Percentiles rank a stretch among this genome's conserved stretches.
phyloP scores from a whole-genome alignment of 2,329 filamentous ascomycete species.

The Diaporthe eres region DNA sequence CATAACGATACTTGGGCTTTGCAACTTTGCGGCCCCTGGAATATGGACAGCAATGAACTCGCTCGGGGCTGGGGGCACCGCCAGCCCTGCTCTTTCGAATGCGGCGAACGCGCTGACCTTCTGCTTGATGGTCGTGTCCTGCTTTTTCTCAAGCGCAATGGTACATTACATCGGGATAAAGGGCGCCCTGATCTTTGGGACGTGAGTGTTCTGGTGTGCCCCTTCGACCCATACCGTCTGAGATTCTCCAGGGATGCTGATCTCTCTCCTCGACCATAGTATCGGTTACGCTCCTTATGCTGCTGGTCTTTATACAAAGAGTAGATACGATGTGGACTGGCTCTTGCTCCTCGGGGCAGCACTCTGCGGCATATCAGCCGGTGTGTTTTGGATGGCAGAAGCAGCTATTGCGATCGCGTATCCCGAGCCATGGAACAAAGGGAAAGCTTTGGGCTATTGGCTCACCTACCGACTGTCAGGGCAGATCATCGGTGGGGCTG shows the following conservation, averaged over 20 bases:
- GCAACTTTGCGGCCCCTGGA: constrained; percentile 78
- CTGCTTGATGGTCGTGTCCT: constrained; percentile 59
- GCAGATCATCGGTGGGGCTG: constrained; percentile 76
- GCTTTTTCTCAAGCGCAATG: constrained; percentile 71
- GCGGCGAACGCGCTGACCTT: constrained; percentile 62
- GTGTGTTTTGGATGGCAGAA: constrained; percentile 83
- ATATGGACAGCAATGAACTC: constrained; percentile 65
- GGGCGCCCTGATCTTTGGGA: constrained; percentile 78
- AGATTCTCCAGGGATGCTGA: neutral
- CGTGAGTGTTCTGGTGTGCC: constrained; percentile 55
- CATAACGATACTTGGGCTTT: constrained; percentile 78
- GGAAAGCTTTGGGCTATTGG: constrained; percentile 78
- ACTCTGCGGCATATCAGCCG: constrained; percentile 78
- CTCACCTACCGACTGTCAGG: constrained; percentile 63
- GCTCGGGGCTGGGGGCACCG: constrained; percentile 58
- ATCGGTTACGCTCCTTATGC: constrained; percentile 80
- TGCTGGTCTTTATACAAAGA: constrained; percentile 80
- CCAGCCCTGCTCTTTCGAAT: constrained; percentile 58
- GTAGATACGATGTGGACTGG: constrained; percentile 78
- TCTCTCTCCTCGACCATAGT: constrained; percentile 45
- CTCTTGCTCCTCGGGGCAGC: constrained; percentile 77
- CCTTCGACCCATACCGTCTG: neutral
- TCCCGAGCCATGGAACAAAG: constrained; percentile 77
- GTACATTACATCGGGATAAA: constrained; percentile 80
- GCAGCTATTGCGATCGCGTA: constrained; percentile 81